Base-by-base conservation (phyloP, 441 rosid genomes). In the Euphorbia schlechtendalii region DNA sequence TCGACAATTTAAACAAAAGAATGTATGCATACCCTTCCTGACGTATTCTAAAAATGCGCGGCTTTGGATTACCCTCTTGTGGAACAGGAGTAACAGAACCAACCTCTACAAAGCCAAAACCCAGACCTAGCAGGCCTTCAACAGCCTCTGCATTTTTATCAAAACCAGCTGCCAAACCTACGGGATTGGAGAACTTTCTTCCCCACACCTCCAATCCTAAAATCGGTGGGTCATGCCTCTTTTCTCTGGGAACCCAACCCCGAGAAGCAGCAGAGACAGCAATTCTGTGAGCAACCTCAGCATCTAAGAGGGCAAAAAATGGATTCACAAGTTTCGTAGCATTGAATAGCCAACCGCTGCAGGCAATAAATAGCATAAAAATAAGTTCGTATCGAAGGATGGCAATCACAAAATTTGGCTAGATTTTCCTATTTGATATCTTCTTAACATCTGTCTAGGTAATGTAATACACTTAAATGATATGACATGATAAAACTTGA, bases 131-230 rank as follows among this genome's bases (percentile, higher is more conserved):
- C 49, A 90, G 77, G 25, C 99, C 97, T 20, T 94, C 99, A 32
- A 92, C 82, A 68, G 99, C 97, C 72, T 87, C 96, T 71, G 99
- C 97, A 80, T 90, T 94, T 87, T 94, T 94, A 76, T 94, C 99
- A 56, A 93, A 93, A 14, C 99, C 99, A 76, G 97, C 99, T 77
- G 99, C 89, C 67, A 90, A 96, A 20, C 99, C 99, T 61, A 93
- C 56, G 20, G 98, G 98, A 65, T 93, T 93, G n/a, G 97, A 90
- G 74, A 93, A 93, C 81, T 84, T 85, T 74, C 97, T 85, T 76
- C 98, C 96, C 97, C 96, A 93, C 67, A 93, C 97, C 67, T 93
- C 83, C 69, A 93, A 84, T 38, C 85, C 97, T 74, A 93, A 78
- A 76, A 84, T 79, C 27, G 82, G 43, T 28, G 86, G 84, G 77